Evolutionary conservation across 495 filamentous ascomycete species (phyloP).

Genomic region (Tuber melanosporum): DNA sequence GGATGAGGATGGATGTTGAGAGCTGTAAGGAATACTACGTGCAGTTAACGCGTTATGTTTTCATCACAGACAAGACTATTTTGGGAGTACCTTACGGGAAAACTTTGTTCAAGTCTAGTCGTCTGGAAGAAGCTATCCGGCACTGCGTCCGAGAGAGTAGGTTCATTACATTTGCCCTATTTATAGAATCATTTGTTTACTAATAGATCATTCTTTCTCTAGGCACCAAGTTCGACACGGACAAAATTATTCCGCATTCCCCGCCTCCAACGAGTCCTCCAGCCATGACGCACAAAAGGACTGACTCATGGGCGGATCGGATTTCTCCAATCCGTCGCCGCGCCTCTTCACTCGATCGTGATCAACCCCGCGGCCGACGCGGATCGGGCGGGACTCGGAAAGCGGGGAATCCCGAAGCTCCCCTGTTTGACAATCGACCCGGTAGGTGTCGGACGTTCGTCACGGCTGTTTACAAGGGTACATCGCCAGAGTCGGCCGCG

Average conservation of each 20-base stretch:
- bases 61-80: constrained; percentile 96
- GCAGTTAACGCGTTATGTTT: constrained; percentile 84
- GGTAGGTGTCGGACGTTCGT: constrained; percentile 90
- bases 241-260: constrained; percentile 35
- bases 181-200: constrained; percentile 7
- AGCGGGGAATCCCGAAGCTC: constrained; percentile 54
- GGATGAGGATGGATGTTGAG: constrained; percentile 84
- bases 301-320: constrained; percentile 22
- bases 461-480: constrained; percentile 72
- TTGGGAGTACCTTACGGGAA: constrained; percentile 88
- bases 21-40: constrained; percentile 95
- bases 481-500: constrained; percentile 37
- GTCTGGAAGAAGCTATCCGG: constrained; percentile 86
- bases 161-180: not conserved
- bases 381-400: constrained; percentile 5
- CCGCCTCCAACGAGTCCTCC: constrained; percentile 21
- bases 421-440: constrained; percentile 73
- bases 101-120: constrained; percentile 92
- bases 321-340: constrained; percentile 13
- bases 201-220: constrained; percentile 8
- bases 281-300: constrained; percentile 10
- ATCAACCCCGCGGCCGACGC: constrained; percentile 17
- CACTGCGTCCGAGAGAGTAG: constrained; percentile 68
- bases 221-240: constrained; percentile 25
- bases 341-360: constrained; percentile 15